Conservation (phyloP, 352 stramenopile genomes). For the Aphanomyces astaci region DNA sequence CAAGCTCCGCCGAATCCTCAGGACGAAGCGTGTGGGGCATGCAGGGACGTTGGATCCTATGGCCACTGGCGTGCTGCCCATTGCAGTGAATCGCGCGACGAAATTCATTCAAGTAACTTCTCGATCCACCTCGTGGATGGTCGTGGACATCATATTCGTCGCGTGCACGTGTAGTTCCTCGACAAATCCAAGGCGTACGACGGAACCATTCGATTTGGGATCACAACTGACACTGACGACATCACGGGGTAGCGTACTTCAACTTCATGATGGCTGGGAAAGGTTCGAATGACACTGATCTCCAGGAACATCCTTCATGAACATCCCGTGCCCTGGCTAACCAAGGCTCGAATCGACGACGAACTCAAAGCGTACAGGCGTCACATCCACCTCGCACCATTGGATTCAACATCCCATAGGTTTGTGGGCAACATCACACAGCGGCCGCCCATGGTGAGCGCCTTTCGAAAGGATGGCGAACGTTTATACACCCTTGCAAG, state of each 20-base stretch:
- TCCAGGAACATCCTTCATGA: constrained; percentile 43
- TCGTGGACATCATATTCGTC: background rate
- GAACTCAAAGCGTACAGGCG: constrained; percentile 40
- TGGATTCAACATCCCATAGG: constrained; percentile 26
- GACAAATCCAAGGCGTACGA: constrained; percentile 66
- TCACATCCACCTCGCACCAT: background rate
- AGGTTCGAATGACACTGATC: background rate
- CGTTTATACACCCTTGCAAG: constrained; percentile 71
- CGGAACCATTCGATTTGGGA: constrained; percentile 60
- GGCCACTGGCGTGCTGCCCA: constrained; percentile 75
- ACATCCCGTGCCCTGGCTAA: constrained; percentile 48
- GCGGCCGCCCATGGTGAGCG: constrained; percentile 65
- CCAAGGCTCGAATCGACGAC: constrained; percentile 29
- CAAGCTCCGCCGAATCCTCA: constrained; percentile 56
- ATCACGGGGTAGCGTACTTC: constrained; percentile 61
- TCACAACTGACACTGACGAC: constrained; percentile 76
- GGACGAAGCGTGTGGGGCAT: constrained; percentile 66
- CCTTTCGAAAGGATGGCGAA: constrained; percentile 68
- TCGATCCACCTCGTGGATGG: background rate
- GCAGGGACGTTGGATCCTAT: constrained; percentile 83
- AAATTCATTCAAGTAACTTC: constrained; percentile 67
- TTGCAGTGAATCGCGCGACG: constrained; percentile 71
- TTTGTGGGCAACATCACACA: constrained; percentile 74
- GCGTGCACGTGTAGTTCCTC: constrained; percentile 38
- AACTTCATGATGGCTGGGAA: too few relatives aligned